phyloP scores from a whole-genome alignment of 2,329 filamentous ascomycete species.

The Aspergillus versicolor region DNA sequence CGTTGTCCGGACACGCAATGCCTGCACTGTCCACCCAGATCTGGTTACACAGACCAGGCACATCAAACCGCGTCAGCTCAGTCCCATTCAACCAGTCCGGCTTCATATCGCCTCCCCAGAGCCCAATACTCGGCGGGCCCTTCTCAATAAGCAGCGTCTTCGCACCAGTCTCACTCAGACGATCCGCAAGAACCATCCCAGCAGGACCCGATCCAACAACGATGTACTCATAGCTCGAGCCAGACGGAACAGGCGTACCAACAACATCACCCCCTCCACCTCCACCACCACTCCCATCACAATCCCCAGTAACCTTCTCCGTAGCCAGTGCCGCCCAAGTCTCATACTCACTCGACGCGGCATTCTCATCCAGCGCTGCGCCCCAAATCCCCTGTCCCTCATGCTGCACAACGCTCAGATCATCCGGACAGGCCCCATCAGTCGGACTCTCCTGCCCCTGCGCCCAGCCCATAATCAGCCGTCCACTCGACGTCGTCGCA shows the following conservation, averaged over 20 bases:
- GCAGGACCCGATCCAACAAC: constrained; percentile 48
- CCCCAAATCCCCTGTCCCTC: constrained; percentile 55
- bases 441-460: constrained; percentile 45
- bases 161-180: constrained; percentile 63
- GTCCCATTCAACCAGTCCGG: constrained; percentile 59
- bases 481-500: constrained; percentile 46
- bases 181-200: constrained; percentile 58
- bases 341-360: constrained; percentile 41
- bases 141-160: constrained; percentile 65
- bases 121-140: constrained; percentile 61
- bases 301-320: constrained; percentile 17
- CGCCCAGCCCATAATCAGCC: constrained; percentile 57
- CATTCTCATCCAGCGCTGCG: constrained; percentile 45
- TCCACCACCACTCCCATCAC: constrained; percentile 6
- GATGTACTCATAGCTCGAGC: constrained; percentile 40
- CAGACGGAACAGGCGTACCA: constrained; percentile 12
- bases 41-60: constrained; percentile 56
- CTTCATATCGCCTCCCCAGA: constrained; percentile 61
- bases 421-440: constrained; percentile 45
- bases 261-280: not conserved
- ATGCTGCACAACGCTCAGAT: constrained; percentile 55
- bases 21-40: constrained; percentile 58
- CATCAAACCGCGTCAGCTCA: constrained; percentile 45
- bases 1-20: constrained; percentile 61
- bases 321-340: constrained; percentile 31